These are phyloP conservation scores for Aureobasidium sp. DNA, from an alignment of 2,329 filamentous ascomycete genomes.

Conservation along the genomic window DNA sequence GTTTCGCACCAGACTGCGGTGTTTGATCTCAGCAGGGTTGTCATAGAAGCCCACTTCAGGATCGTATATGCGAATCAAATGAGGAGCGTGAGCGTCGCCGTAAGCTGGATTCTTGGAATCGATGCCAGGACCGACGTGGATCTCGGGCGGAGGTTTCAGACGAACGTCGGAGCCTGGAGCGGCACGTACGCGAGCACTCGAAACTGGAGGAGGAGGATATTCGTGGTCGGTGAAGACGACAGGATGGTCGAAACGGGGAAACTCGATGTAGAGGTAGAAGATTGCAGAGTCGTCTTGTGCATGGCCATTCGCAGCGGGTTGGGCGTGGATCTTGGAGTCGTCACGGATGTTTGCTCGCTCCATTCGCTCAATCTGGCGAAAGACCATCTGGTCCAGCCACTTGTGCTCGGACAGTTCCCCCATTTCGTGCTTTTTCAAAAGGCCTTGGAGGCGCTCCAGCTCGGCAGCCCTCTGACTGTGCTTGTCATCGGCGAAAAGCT, in stretches of 20 bases:
- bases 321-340: slow-evolving; percentile 18
- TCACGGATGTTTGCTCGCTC: slow-evolving; percentile 35
- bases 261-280: slow-evolving; percentile 82
- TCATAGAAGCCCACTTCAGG: slow-evolving; percentile 83
- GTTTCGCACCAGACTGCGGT: slow-evolving; percentile 83
- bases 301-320: slow-evolving; percentile 28
- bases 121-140: slow-evolving; percentile 85
- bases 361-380: slow-evolving; percentile 75
- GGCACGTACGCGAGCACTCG: slow-evolving; percentile 50
- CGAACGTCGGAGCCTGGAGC: slow-evolving; percentile 61
- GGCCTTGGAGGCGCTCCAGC: slow-evolving; percentile 76
- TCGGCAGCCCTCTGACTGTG: slow-evolving; percentile 50
- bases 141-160: slow-evolving; percentile 75
- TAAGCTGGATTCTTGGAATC: slow-evolving; percentile 45
- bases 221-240: slow-evolving; percentile 93
- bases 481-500: slow-evolving; percentile 44
- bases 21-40: slow-evolving; percentile 93
- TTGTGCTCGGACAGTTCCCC: slow-evolving; percentile 87
- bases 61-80: slow-evolving; percentile 81
- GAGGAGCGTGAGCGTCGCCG: slow-evolving; percentile 46
- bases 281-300: slow-evolving; percentile 49
- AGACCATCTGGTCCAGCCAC: slow-evolving; percentile 94
- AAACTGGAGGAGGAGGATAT: slow-evolving; percentile 78
- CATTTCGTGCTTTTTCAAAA: slow-evolving; percentile 98
- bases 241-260: slow-evolving; percentile 91